Conservation (phyloP, 352 stramenopile genomes). For the Globisporangium acanthophoron region DNA sequence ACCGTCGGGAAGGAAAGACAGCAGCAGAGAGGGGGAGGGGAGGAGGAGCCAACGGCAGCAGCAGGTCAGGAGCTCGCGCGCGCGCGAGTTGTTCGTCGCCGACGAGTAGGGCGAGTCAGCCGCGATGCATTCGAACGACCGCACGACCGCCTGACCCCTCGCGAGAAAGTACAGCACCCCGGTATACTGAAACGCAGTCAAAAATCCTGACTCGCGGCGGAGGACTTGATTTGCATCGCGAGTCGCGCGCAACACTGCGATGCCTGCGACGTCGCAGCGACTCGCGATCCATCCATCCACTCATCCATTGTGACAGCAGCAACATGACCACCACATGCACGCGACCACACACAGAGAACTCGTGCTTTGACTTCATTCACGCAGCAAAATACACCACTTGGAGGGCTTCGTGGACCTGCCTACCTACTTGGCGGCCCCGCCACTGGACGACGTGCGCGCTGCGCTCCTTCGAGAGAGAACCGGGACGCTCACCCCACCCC, state of each 20-base stretch:
- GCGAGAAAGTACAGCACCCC: neutral
- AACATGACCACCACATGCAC: neutral
- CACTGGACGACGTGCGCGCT: neutral
- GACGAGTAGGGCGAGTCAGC: neutral
- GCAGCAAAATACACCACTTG: neutral
- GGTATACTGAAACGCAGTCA: neutral
- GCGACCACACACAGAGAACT: neutral
- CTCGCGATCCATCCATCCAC: neutral
- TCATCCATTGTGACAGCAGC: neutral
- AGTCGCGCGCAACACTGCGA: neutral
- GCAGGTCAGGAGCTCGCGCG: neutral
- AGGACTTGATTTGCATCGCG: neutral
- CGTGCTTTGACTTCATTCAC: neutral
- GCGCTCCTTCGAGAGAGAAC: no score
- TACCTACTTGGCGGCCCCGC: neutral
- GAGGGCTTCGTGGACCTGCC: no score
- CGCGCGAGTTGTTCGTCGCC: neutral
- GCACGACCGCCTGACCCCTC: neutral
- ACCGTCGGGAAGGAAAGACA: neutral
- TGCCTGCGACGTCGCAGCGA: neutral
- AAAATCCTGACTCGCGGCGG: neutral
- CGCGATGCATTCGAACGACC: neutral
- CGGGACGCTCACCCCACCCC: no score
- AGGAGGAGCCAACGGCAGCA: neutral
- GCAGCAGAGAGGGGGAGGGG: neutral